Percentiles rank a stretch among this genome's conserved stretches.
Evolutionary conservation across 2,329 filamentous ascomycete species (phyloP).

Genomic region (Penicillium rolfsii): DNA sequence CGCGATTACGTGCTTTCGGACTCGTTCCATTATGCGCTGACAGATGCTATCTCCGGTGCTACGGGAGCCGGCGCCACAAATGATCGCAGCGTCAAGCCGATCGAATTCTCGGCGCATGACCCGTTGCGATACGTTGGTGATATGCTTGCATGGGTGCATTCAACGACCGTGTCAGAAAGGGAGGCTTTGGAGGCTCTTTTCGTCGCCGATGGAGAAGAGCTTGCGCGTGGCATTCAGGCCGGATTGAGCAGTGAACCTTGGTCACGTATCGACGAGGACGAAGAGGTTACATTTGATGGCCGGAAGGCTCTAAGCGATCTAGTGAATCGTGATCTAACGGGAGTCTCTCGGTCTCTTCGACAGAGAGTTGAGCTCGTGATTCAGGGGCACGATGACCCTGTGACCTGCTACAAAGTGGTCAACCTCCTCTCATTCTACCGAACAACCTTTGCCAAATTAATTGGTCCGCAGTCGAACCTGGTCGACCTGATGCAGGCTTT

Average conservation of each 20-base stretch:
- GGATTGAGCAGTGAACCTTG: conserved; percentile 83
- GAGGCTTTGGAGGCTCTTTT: conserved; percentile 92
- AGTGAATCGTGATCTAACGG: conserved; percentile 81
- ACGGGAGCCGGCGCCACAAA: conserved; percentile 53
- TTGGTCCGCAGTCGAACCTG: conserved; percentile 70
- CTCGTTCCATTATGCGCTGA: conserved; percentile 84
- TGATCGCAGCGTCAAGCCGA: conserved; percentile 75
- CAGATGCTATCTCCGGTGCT: conserved; percentile 62
- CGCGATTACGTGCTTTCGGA: conserved; percentile 85
- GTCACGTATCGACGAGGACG: conserved; percentile 66
- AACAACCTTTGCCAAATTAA: conserved; percentile 77
- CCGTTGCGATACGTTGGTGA: conserved; percentile 89
- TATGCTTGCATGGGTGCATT: conserved; percentile 97
- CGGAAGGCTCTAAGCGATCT: conserved; percentile 80
- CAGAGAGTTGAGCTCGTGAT: conserved; percentile 91
- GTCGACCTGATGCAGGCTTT: conserved; percentile 69
- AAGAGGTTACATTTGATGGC: conserved; percentile 70
- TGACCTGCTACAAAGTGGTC: conserved; percentile 84
- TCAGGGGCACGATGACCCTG: conserved; percentile 87
- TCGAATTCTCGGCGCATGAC: conserved; percentile 91
- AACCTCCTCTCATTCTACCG: conserved; percentile 90
- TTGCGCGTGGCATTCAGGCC: conserved; percentile 77
- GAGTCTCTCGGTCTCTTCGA: conserved; percentile 79
- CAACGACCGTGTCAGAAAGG: conserved; percentile 87
- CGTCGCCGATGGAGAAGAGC: conserved; percentile 84